phyloP scores from a whole-genome alignment of 2,329 filamentous ascomycete species.

The Ophiostoma piceae region DNA sequence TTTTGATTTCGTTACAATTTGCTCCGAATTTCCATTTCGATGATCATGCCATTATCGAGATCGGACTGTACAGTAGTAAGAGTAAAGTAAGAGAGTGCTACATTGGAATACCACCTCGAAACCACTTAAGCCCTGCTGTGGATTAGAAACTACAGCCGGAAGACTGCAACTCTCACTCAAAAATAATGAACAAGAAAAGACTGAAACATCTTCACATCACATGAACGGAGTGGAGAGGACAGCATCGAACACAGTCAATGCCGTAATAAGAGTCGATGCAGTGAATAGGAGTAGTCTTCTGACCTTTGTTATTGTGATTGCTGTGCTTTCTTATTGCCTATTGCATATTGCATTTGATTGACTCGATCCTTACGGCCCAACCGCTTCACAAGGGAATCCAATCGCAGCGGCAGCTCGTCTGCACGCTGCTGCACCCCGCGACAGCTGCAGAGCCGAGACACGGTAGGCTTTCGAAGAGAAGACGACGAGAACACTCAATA shows the following conservation, averaged over 20 bases:
- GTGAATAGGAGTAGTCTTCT: constrained; percentile 7
- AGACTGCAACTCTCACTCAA: neutral
- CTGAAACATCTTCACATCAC: constrained; percentile 11
- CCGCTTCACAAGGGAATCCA: neutral
- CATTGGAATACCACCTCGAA: neutral
- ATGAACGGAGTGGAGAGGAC: constrained; percentile 8
- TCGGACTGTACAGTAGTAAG: neutral
- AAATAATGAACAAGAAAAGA: neutral
- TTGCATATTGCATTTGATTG: neutral
- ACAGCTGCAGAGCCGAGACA: constrained; percentile 1
- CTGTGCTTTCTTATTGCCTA: neutral
- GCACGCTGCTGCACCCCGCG: constrained; percentile 6
- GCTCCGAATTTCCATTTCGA: neutral
- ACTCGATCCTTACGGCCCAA: neutral
- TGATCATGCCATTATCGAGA: constrained; percentile 4
- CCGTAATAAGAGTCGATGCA: neutral
- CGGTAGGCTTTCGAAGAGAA: too few species aligned
- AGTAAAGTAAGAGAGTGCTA: neutral
- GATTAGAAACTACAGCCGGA: neutral
- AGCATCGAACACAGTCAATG: constrained; percentile 2
- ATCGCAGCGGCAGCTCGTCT: neutral
- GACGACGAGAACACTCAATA: neutral
- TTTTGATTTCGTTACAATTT: too few species aligned
- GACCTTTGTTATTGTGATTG: neutral
- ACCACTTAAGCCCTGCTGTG: neutral